Evolutionary conservation across 345 rosid genomes (phyloP).

Genomic region (Rhodomyrtus tomentosa): DNA sequence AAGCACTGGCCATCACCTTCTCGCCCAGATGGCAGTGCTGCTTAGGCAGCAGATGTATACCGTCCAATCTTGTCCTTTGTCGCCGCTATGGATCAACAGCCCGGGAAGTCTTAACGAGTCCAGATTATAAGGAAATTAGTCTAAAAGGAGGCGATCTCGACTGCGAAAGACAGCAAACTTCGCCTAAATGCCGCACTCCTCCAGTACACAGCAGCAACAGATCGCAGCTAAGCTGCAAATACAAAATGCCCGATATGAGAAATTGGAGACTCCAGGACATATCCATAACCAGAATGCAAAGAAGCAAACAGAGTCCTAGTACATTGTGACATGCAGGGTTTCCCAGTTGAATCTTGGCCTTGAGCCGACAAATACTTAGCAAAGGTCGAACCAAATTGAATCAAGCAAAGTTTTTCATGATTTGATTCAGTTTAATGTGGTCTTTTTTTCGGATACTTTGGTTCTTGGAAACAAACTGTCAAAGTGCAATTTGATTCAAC

Average conservation of each 20-base stretch:
- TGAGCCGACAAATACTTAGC: not conserved
- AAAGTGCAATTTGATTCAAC: not conserved
- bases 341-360: not conserved
- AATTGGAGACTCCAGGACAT: too few relatives aligned
- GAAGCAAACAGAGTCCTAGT: not conserved
- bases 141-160: not conserved
- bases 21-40: not conserved
- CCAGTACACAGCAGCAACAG: slow-evolving; percentile 26
- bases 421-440: not conserved
- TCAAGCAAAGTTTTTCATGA: not conserved
- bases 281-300: not conserved
- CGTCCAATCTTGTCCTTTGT: not conserved
- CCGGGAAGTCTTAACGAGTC: not conserved
- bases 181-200: slow-evolving; percentile 11
- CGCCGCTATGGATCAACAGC: not conserved
- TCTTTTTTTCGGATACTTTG: not conserved
- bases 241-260: too few relatives aligned
- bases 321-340: not conserved
- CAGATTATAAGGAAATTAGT: not conserved
- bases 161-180: not conserved
- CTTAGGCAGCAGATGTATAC: not conserved
- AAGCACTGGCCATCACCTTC: not conserved
- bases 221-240: slow-evolving; percentile 26
- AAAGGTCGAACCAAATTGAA: not conserved
- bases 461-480: not conserved